Base-by-base conservation (phyloP, 108 stramenopile species). In the Schizochytrium sp. region DNA sequence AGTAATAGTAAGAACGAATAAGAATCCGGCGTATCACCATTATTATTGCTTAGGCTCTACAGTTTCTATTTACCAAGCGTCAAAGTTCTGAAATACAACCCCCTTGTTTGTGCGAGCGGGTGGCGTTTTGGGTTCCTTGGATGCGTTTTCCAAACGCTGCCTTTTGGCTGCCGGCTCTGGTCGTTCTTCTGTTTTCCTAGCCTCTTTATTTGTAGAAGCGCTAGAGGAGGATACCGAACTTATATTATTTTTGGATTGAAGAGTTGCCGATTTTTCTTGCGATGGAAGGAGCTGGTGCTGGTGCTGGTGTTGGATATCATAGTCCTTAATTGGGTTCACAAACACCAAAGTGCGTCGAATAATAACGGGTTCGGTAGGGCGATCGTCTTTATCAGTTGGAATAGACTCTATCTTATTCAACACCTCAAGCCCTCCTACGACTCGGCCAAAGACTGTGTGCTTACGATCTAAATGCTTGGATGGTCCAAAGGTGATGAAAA, bases 361-460 rank as follows among this genome's bases (percentile, higher is more conserved):
- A 19, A 57, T 69, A 28, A 93, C 90, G 4, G 89, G 56, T 45
- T 92, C 91, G 55, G 92, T 94, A 17, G 97, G 97, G 59, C 94
- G 91, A 90, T 97, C 96, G 28, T 95, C 93, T 17, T 94, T 91
- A 90, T 97, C 96, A 45, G 96, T 96, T 0, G 95, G 93, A 7
- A 95, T 91, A 56, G 87, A 88, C 87, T 93, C 97, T 88, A 95
- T 94, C 72, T 47, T 90, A 89, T 97, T 95, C 69, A 99, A 92
- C 13, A 97, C 94, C 28, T 94, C 95, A 49, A 95, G 50, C 41
- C 98, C 99, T 47, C 97, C 91, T 4, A 98, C 93, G 3, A 99
- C 96, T 72, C 92, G 89, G 3, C 97, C 99, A 94, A 99, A 99
- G 0, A 99, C 96, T 15, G 94, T 93, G 92, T 99, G 99, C 91